These are phyloP conservation scores for Trichoderma brevicompactum DNA, from an alignment of 2,329 filamentous ascomycete species.

Conservation along the genomic window DNA sequence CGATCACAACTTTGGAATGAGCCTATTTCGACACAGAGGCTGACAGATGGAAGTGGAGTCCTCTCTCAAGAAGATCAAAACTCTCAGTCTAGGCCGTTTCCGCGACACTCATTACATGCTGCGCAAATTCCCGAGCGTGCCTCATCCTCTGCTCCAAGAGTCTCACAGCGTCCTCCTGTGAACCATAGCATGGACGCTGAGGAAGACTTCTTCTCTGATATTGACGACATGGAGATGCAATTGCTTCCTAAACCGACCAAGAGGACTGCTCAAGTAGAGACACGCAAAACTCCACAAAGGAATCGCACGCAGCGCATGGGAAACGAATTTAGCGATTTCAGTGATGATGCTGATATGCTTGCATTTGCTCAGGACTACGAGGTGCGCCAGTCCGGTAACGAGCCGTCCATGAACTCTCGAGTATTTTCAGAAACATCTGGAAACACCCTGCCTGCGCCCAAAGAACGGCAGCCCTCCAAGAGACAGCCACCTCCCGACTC, in stretches of 20 bases:
- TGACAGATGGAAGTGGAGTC: conserved; percentile 33
- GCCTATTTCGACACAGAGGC: conserved; percentile 31
- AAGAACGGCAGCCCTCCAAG: conserved; percentile 41
- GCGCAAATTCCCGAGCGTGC: conserved; percentile 3
- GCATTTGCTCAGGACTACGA: conserved; percentile 58
- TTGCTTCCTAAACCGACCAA: conserved; percentile 26
- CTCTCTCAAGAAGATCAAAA: conserved; percentile 36
- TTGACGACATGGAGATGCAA: conserved; percentile 38
- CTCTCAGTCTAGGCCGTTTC: conserved; percentile 35
- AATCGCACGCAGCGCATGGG: conserved; percentile 33
- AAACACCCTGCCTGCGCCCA: conserved; percentile 45
- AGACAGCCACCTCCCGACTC: conserved; percentile 37
- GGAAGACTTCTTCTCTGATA: conserved; percentile 39
- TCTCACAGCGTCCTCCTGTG: neutral
- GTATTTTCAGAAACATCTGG: conserved; percentile 56
- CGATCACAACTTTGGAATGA: conserved; percentile 35
- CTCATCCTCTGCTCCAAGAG: neutral
- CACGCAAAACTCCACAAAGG: conserved; percentile 15
- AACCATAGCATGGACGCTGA: conserved; percentile 36
- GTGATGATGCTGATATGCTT: conserved; percentile 57
- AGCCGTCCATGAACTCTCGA: conserved; percentile 38
- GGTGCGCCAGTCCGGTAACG: conserved; percentile 42
- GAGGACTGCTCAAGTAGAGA: conserved; percentile 25
- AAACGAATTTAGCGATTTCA: conserved; percentile 53
- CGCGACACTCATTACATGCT: conserved; percentile 33